These are phyloP conservation scores for Cornus suecica DNA, from an alignment of 148 eudicot genomes.

Conservation along the genomic window DNA sequence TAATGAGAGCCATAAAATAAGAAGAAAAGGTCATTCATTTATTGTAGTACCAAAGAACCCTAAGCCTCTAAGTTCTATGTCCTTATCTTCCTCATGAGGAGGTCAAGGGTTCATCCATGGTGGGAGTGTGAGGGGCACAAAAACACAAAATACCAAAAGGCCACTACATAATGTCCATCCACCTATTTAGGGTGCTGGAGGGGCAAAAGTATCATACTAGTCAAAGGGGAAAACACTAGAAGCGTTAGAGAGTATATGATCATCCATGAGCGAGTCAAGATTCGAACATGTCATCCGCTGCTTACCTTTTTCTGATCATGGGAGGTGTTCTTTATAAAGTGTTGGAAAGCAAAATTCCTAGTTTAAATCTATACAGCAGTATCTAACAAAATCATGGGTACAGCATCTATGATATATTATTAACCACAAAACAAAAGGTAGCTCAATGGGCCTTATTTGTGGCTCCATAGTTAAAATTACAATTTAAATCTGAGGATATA, in stretches of 20 bases:
- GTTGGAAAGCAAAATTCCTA: too few relatives aligned
- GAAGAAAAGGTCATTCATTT: not conserved
- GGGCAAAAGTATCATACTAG: not conserved
- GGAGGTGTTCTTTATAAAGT: not conserved
- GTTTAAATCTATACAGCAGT: too few relatives aligned
- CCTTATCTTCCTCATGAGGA: too few relatives aligned
- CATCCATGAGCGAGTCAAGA: not conserved
- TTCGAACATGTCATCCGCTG: not conserved
- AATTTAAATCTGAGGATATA: too few relatives aligned
- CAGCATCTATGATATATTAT: not conserved
- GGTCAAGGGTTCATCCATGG: too few relatives aligned
- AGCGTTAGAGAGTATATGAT: not conserved
- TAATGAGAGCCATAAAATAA: not conserved
- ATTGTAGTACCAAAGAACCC: not conserved
- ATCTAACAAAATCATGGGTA: too few relatives aligned
- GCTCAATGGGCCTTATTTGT: too few relatives aligned
- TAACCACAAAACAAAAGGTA: not conserved
- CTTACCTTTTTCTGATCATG: not conserved
- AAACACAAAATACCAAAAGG: not conserved
- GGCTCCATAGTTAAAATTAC: too few relatives aligned
- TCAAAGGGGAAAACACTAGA: not conserved
- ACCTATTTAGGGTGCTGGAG: not conserved
- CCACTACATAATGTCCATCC: not conserved
- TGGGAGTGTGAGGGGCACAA: too few relatives aligned
- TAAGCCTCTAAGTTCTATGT: too few relatives aligned